phyloP scores from a whole-genome alignment of 495 filamentous ascomycete genomes.

The Daldinia caldariorum region DNA sequence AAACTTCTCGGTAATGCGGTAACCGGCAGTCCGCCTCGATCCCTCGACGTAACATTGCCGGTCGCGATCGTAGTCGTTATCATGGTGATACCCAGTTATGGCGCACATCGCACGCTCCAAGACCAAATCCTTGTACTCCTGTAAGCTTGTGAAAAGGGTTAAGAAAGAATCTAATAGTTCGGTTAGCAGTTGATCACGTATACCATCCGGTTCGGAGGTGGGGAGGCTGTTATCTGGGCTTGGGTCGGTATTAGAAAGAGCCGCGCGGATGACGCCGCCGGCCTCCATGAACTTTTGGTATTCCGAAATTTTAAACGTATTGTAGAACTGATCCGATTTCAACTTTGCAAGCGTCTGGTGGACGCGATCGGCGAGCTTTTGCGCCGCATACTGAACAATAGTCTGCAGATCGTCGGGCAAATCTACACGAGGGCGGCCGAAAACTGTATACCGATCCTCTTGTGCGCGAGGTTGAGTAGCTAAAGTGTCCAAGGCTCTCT shows the following conservation, averaged over 20 bases:
- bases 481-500: constrained; percentile 48
- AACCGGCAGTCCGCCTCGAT: constrained; percentile 9
- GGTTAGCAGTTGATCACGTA: neutral
- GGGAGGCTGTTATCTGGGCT: neutral
- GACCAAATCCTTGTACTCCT: constrained; percentile 24
- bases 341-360: constrained; percentile 17
- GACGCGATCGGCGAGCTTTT: constrained; percentile 41
- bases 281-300: constrained; percentile 27
- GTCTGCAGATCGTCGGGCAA: constrained; percentile 46
- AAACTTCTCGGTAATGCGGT: constrained; percentile 35
- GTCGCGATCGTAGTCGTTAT: constrained; percentile 19
- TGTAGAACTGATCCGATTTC: constrained; percentile 20
- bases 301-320: constrained; percentile 23
- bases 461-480: constrained; percentile 5
- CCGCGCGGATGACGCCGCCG: constrained; percentile 7
- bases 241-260: neutral
- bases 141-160: constrained; percentile 43
- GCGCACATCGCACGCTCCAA: constrained; percentile 27
- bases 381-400: constrained; percentile 45
- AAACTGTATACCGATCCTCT: constrained; percentile 24
- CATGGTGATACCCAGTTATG: neutral
- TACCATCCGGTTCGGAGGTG: neutral
- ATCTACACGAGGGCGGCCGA: constrained; percentile 40
- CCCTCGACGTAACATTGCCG: constrained; percentile 48
- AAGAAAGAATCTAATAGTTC: constrained; percentile 61